Conservation (phyloP, 345 rosid species). For the Combretum micranthum region DNA sequence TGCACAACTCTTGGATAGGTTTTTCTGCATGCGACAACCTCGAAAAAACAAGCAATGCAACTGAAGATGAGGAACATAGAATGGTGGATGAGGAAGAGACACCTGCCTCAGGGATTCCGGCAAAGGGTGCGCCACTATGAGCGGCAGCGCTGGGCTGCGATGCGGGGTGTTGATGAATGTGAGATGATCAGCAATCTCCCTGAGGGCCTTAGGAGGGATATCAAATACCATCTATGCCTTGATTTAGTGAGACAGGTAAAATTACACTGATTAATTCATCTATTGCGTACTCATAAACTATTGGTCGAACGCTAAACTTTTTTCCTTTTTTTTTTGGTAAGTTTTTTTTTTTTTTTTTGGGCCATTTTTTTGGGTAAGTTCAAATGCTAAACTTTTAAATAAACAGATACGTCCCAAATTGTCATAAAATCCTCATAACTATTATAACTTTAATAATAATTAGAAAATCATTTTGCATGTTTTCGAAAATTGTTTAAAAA, state of each 20-base stretch:
- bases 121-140: slow-evolving; percentile 91
- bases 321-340: too few relatives aligned
- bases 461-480: too few relatives aligned
- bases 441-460: too few relatives aligned
- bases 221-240: slow-evolving; percentile 89
- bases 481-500: too few relatives aligned
- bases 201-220: slow-evolving; percentile 91
- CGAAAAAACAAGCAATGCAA: slow-evolving; percentile 97
- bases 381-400: too few relatives aligned
- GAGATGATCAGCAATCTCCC: slow-evolving; percentile 86
- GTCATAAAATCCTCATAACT: too few relatives aligned
- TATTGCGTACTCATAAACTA: too few relatives aligned
- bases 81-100: slow-evolving; percentile 98
- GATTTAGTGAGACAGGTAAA: slow-evolving; percentile 88
- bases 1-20: slow-evolving; percentile 33
- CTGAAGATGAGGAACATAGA: slow-evolving; percentile 95
- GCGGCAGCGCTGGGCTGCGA: slow-evolving; percentile 94
- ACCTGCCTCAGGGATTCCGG: slow-evolving; percentile 67
- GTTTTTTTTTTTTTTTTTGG: too few relatives aligned
- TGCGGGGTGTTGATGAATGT: slow-evolving; percentile 90
- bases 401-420: too few relatives aligned
- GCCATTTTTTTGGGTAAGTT: too few relatives aligned
- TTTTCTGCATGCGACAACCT: slow-evolving; percentile 81
- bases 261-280: not conserved
- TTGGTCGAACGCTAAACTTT: too few relatives aligned